phyloP scores from a whole-genome alignment of 305 asterid genomes.

The Fraxinus ornus region DNA sequence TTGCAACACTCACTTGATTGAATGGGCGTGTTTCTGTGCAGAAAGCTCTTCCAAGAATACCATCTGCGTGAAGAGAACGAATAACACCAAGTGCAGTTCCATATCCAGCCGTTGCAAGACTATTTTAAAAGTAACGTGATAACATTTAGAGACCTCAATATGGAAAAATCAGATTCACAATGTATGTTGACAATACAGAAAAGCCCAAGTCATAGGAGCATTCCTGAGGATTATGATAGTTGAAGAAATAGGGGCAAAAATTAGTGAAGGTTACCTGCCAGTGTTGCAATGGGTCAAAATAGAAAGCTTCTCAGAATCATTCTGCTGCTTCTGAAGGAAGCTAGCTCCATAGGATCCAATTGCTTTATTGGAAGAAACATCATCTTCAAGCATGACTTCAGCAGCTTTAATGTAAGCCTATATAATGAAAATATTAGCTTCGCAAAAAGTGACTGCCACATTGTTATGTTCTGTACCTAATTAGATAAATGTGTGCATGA shows the following conservation, averaged over 20 bases:
- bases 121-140: conserved; percentile 25
- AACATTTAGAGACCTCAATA: conserved; percentile 25
- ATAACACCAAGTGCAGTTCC: conserved; percentile 98
- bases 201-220: neutral
- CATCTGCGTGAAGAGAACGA: conserved; percentile 74
- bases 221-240: neutral
- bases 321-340: conserved; percentile 48
- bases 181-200: neutral
- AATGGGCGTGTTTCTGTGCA: conserved; percentile 98
- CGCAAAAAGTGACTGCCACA: neutral
- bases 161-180: conserved; percentile 15
- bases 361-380: conserved; percentile 84
- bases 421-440: conserved; percentile 5
- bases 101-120: conserved; percentile 98
- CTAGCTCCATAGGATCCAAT: conserved; percentile 81
- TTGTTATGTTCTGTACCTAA: conserved; percentile 7
- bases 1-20: conserved; percentile 63
- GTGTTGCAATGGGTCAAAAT: conserved; percentile 96
- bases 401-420: conserved; percentile 84
- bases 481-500: conserved; percentile 9
- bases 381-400: conserved; percentile 82
- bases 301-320: conserved; percentile 43
- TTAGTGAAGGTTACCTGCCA: conserved; percentile 56
- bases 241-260: neutral
- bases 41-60: conserved; percentile 73